phyloP scores from a whole-genome alignment of 345 rosid species.

The Zanthoxylum bungeanum region DNA sequence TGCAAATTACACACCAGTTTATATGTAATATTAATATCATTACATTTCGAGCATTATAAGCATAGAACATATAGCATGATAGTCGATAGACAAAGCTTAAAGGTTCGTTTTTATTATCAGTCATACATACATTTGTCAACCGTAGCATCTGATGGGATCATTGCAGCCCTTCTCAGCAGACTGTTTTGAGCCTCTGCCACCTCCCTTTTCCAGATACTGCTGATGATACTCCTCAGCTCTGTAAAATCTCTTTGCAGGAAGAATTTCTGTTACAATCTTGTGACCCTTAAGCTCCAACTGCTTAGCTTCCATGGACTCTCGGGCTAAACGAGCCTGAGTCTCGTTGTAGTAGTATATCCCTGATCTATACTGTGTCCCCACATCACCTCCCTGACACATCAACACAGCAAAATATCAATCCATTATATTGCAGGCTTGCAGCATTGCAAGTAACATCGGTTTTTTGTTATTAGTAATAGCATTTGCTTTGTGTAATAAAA shows the following conservation, averaged over 20 bases:
- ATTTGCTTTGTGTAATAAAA: too few relatives aligned
- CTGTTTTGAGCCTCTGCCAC: conserved; percentile 51
- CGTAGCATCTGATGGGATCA: conserved; percentile 81
- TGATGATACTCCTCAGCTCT: conserved; percentile 79
- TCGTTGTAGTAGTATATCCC: conserved; percentile 79
- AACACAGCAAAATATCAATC: background rate
- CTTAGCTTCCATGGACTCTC: conserved; percentile 56
- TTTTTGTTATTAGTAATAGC: too few relatives aligned
- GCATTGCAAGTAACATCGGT: too few relatives aligned
- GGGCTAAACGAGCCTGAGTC: conserved; percentile 47
- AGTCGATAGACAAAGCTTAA: background rate
- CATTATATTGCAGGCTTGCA: background rate
- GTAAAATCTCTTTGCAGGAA: conserved; percentile 73
- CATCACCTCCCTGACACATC: conserved; percentile 59
- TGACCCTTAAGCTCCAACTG: conserved; percentile 46
- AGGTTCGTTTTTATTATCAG: too few relatives aligned
- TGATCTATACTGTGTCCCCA: conserved; percentile 80
- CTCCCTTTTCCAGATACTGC: conserved; percentile 80
- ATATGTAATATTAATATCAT: too few relatives aligned
- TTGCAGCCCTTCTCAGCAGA: conserved; percentile 67
- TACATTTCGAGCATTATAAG: too few relatives aligned
- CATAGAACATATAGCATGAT: background rate
- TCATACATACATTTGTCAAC: conserved; percentile 24
- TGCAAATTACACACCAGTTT: background rate
- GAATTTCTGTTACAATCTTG: conserved; percentile 69